Percentiles rank a stretch among this genome's conserved stretches.
These are phyloP conservation scores for Phaseolus coccineus DNA, from an alignment of 331 rosid genomes.

Conservation along the genomic window DNA sequence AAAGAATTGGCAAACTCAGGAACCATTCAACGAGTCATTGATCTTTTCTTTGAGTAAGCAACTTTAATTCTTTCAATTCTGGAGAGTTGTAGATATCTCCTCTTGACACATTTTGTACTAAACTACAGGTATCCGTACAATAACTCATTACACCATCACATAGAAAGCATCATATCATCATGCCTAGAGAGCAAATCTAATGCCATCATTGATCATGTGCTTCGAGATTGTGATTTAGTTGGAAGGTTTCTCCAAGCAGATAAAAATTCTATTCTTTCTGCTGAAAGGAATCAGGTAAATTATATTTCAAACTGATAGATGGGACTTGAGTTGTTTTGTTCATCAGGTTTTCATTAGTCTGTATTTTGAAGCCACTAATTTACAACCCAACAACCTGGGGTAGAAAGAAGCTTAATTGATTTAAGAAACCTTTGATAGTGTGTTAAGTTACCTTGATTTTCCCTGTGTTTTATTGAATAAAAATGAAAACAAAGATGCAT, in stretches of 20 bases:
- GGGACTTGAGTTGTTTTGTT: not conserved
- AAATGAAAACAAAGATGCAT: conserved; percentile 12
- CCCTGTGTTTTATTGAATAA: conserved; percentile 13
- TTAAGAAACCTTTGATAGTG: conserved; percentile 18
- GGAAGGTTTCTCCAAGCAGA: conserved; percentile 78
- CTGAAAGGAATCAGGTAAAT: conserved; percentile 69
- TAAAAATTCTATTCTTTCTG: conserved; percentile 70
- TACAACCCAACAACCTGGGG: conserved; percentile 6
- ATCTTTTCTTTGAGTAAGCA: conserved; percentile 96
- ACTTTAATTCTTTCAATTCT: not conserved
- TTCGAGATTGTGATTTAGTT: conserved; percentile 82
- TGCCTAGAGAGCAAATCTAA: conserved; percentile 89
- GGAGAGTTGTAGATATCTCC: not conserved
- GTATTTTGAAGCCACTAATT: not conserved
- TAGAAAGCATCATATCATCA: conserved; percentile 81
- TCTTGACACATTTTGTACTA: conserved; percentile 17
- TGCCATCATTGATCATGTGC: conserved; percentile 76
- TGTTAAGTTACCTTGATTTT: conserved; percentile 31
- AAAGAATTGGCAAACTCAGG: conserved; percentile 88
- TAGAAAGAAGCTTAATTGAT: not conserved
- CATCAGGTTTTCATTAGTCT: not conserved
- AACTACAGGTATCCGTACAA: conserved; percentile 90
- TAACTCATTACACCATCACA: conserved; percentile 88
- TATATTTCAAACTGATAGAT: conserved; percentile 44
- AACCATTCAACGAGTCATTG: conserved; percentile 80